A percentile compares a stretch with the other conserved stretches of the same genome.
Evolutionary conservation across 305 asterid species (phyloP).

Genomic region (Fraxinus dipetala): DNA sequence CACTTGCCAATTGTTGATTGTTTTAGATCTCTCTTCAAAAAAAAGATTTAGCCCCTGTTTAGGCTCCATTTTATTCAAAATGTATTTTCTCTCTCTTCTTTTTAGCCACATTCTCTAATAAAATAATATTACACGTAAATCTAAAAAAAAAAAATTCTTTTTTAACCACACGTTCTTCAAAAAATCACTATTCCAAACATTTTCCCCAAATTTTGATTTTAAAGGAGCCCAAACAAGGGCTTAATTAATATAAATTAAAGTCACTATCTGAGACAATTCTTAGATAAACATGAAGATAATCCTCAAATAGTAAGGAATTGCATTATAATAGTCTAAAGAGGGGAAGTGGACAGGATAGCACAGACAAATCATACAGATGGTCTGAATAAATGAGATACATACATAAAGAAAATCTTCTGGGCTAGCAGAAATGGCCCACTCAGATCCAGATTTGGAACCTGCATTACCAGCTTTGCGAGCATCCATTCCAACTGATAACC

Average conservation of each 20-base stretch:
- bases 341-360: constrained; percentile 7
- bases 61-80: neutral
- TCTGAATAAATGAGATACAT: constrained; percentile 35
- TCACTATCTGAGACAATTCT: neutral
- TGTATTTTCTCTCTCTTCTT: neutral
- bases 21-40: constrained; percentile 2
- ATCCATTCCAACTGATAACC: constrained; percentile 82
- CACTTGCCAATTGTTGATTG: neutral
- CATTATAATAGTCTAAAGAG: constrained; percentile 9
- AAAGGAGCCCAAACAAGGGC: neutral
- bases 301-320: constrained; percentile 16
- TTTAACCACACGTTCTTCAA: neutral
- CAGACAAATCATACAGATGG: constrained; percentile 7
- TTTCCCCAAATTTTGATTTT: neutral
- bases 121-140: too few relatives aligned
- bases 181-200: neutral
- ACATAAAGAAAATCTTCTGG: constrained; percentile 81
- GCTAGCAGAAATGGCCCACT: constrained; percentile 84
- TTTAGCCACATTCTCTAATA: neutral
- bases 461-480: constrained; percentile 65
- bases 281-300: neutral
- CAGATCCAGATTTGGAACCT: constrained; percentile 56
- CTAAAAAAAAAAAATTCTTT: too few relatives aligned
- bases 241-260: constrained; percentile 8
- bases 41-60: neutral